phyloP scores from a whole-genome alignment of 345 rosid species.

The Psidium guajava region DNA sequence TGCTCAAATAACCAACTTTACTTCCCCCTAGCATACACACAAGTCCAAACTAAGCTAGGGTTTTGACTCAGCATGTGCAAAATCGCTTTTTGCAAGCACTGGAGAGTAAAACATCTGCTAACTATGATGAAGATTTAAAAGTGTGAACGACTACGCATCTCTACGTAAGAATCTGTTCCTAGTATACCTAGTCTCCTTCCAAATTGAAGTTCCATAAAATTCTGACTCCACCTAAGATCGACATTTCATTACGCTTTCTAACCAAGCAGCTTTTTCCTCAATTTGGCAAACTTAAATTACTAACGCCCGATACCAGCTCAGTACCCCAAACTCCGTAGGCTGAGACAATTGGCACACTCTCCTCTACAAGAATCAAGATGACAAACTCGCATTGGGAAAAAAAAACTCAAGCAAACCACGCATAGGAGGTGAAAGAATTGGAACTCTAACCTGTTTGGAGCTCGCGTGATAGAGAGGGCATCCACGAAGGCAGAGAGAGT shows the following conservation, averaged over 20 bases:
- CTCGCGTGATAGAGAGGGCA: not conserved
- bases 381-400: not conserved
- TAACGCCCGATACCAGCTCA: not conserved
- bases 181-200: not conserved
- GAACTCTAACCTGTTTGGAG: not conserved
- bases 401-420: not conserved
- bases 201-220: not conserved
- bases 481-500: not conserved
- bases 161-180: not conserved
- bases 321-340: not conserved
- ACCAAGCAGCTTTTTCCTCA: no score
- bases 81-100: not conserved
- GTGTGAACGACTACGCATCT: not conserved
- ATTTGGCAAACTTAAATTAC: not conserved
- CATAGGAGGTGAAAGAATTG: not conserved
- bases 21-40: not conserved
- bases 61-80: not conserved
- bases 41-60: not conserved
- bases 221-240: not conserved
- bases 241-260: not conserved
- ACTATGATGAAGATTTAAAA: not conserved
- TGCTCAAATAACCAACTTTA: not conserved
- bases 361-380: not conserved
- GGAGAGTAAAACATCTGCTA: not conserved
- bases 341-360: not conserved